Evolutionary conservation across 2,329 filamentous ascomycete species (phyloP), one percentile per base, ranked within the genome.

Genomic region (Phialophora tarda): DNA sequence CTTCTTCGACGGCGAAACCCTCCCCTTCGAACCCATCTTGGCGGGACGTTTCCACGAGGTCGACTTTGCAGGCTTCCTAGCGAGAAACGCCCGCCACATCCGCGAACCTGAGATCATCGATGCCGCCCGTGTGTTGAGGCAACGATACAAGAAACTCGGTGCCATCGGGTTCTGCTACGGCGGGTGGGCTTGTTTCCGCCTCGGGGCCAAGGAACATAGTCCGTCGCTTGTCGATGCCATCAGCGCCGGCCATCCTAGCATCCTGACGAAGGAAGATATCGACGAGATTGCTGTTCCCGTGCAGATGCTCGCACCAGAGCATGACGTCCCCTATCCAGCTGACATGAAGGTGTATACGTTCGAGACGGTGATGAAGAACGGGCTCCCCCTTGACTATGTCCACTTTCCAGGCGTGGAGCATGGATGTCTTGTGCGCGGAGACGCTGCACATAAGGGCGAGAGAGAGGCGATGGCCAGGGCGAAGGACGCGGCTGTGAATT

Each of bases 401-500:
- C 78, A 84, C 71, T 86, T 84, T 67, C 81, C 84, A 0, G 81
- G 81, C 0, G 74, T 85, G 12, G 75, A 73, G 66, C 85, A 88
- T 76, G 80, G 74, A 83, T 76, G 58, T 72, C 82, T 67, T 4
- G 70, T 78, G 1, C 77, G 83, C 48, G 83, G 82, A 0, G 75
- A 84, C 73, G 72, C 73, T 59, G 73, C 71, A 3, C 7, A 44
- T 21, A 3, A 74, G 77, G 17, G 61, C 73, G 81, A 85, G 77
- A 75, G 77, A 51, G 75, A 77, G 61, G 83, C 79, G 0, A 77
- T 86, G 78, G 78, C 75, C 1, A 77, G 80, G 58, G 84, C 76
- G 0, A 85, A 84, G 78, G 78, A 82, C 71, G 79, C 79, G 10
- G 80, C 77, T 23, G 81, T 84, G 4, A 68, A 30, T 21, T 86